Evolutionary conservation across 2,329 filamentous ascomycete genomes (phyloP), one percentile per base, ranked within the genome.

Genomic region (Colletotrichum godetiae): DNA sequence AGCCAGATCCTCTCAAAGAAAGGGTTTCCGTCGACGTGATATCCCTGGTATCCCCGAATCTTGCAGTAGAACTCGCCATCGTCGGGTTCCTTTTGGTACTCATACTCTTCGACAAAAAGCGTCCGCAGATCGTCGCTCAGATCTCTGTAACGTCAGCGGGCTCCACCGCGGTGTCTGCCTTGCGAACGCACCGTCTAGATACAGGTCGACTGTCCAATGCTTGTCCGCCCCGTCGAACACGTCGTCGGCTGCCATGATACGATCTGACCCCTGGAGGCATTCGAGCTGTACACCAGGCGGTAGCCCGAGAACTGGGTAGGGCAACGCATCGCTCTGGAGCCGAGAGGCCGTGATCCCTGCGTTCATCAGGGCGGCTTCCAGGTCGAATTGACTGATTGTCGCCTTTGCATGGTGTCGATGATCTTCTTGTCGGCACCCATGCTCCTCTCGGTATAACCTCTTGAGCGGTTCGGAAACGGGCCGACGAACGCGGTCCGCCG

Each of bases 1-100:
- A 63, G 42, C 60, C 11, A 63, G 6, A 63, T 63, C 52, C 10
- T 27, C 52, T 63, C 5, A 53, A 63, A 53, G 15, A 53, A 63
- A n/a, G 42, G 42, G 33, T 63, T 63, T 63, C 52, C 11, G 13
- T 63, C 8, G 27, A 37, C 11, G 52, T 63, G 11, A 33, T 63
- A 10, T 53, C 60, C 42, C 42, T 63, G 7, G 15, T 63, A 63
- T 33, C 27, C 27, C 22, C 11, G 5, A 35, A 63, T 63, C 60
- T 63, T 63, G 5, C 11, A 63, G 13, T 63, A 63, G 60, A 63
- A 63, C 37, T 63, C 60, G 24, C 42, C 8, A 53, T 63, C 19
- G 24, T 63, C 8, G 24, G 60, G 60, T 63, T 53, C 27, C 27
- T 33, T 63, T 19, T 63, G 11, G 24, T 63, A 63, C 60, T 63